phyloP scores from a whole-genome alignment of 306 rosid species.

The Lotus japonicus region DNA sequence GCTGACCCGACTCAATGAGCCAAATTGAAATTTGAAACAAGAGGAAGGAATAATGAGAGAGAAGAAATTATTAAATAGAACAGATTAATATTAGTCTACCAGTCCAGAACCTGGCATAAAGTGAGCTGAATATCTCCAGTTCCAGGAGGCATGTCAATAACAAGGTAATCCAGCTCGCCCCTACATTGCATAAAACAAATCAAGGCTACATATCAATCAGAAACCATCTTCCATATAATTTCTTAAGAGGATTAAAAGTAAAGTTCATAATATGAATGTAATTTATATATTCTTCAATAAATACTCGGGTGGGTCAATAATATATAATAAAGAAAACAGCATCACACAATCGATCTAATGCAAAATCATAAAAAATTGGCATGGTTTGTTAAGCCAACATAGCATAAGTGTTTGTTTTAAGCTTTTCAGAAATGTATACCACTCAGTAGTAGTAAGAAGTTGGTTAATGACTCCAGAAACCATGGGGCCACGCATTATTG shows the following conservation, averaged over 20 bases:
- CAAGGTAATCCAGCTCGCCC: constrained; percentile 97
- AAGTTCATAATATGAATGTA: neutral
- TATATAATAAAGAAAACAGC: neutral
- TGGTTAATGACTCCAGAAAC: constrained; percentile 96
- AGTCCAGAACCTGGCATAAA: constrained; percentile 74
- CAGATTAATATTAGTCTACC: neutral
- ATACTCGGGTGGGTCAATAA: constrained; percentile 7
- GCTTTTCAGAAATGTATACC: constrained; percentile 38
- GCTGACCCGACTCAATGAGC: neutral
- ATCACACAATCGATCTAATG: neutral
- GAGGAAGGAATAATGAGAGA: neutral
- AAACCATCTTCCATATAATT: neutral
- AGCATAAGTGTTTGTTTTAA: neutral
- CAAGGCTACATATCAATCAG: constrained; percentile 14
- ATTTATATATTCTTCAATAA: neutral
- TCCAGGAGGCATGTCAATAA: constrained; percentile 98
- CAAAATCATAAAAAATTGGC: neutral
- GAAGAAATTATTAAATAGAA: neutral
- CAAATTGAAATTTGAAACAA: neutral
- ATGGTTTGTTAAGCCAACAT: constrained; percentile 7
- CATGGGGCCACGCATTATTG: constrained; percentile 98
- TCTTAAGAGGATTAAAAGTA: neutral
- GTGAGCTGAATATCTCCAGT: constrained; percentile 98
- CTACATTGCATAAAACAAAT: constrained; percentile 39
- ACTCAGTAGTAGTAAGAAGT: constrained; percentile 89